phyloP scores from a whole-genome alignment of 2,329 filamentous ascomycete genomes.

The Coniosporium tulheliwenetii region DNA sequence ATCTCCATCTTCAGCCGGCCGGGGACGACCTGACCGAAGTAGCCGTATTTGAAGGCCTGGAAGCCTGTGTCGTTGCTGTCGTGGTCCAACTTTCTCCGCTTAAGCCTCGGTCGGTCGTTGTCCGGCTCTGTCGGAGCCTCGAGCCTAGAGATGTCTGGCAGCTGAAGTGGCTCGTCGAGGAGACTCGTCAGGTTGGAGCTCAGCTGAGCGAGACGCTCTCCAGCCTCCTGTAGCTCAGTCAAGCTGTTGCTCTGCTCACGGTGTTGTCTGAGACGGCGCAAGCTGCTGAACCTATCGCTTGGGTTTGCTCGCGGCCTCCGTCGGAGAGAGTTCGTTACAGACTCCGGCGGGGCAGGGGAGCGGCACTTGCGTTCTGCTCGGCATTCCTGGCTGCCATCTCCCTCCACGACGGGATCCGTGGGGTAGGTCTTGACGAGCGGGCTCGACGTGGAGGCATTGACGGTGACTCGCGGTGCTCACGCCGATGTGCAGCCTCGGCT shows the following conservation, averaged over 20 bases:
- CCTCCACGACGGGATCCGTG: too few relatives aligned
- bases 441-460: slow-evolving; percentile 2
- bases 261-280: slow-evolving; percentile 15
- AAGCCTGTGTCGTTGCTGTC: slow-evolving; percentile 10
- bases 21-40: slow-evolving; percentile 73
- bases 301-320: slow-evolving; percentile 15
- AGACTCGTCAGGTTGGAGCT: slow-evolving; percentile 1
- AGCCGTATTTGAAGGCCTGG: slow-evolving; percentile 57
- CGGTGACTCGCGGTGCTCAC: slow-evolving; percentile 5
- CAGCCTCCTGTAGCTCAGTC: slow-evolving; percentile 5
- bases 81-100: slow-evolving; percentile 24
- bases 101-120: slow-evolving; percentile 4
- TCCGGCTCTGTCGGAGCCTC: background rate
- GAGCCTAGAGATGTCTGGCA: background rate
- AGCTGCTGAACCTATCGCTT: slow-evolving; percentile 18
- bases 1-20: slow-evolving; percentile 76
- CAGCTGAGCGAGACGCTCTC: slow-evolving; percentile 5
- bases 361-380: background rate
- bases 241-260: slow-evolving; percentile 8
- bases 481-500: slow-evolving; percentile 4
- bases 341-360: background rate
- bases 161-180: background rate
- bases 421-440: slow-evolving; percentile 2
- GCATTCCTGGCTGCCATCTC: slow-evolving; percentile 1
- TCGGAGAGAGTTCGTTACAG: background rate